phyloP scores from a whole-genome alignment of 2,329 filamentous ascomycete species.

The Zasmidium cellare region DNA sequence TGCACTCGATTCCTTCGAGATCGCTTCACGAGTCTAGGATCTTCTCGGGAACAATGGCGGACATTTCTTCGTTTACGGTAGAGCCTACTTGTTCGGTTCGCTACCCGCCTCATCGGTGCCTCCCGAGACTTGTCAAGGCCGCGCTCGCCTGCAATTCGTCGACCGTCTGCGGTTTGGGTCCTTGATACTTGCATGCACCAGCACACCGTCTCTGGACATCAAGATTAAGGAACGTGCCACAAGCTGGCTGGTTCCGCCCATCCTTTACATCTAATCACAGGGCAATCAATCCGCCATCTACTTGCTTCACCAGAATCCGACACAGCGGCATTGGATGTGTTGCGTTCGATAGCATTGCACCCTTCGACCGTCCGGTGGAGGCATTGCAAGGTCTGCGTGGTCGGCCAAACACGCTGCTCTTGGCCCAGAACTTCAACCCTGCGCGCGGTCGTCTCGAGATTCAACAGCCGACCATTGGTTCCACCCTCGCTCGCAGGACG shows the following conservation, averaged over 20 bases:
- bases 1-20: slow-evolving; percentile 23
- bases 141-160: slow-evolving; percentile 26
- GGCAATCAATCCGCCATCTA: slow-evolving; percentile 29
- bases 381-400: slow-evolving; percentile 16
- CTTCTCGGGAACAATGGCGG: slow-evolving; percentile 25
- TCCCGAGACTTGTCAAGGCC: slow-evolving; percentile 19
- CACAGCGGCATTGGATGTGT: slow-evolving; percentile 17
- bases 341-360: slow-evolving; percentile 17
- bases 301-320: slow-evolving; percentile 24
- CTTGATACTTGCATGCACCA: slow-evolving; percentile 22
- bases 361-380: slow-evolving; percentile 13
- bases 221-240: slow-evolving; percentile 30
- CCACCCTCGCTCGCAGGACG: slow-evolving; percentile 15
- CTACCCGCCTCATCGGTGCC: slow-evolving; percentile 21
- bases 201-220: slow-evolving; percentile 26
- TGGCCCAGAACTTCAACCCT: slow-evolving; percentile 19
- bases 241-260: slow-evolving; percentile 19
- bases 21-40: slow-evolving; percentile 28
- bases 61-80: slow-evolving; percentile 25
- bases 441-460: slow-evolving; percentile 15
- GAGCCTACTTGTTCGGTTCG: slow-evolving; percentile 18
- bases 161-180: slow-evolving; percentile 21
- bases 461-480: slow-evolving; percentile 19
- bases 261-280: slow-evolving; percentile 22
- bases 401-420: slow-evolving; percentile 15